Percentiles rank a stretch among this genome's conserved stretches.
Conservation (phyloP, 148 eudicot genomes). For the Chenopodium quinoa region DNA sequence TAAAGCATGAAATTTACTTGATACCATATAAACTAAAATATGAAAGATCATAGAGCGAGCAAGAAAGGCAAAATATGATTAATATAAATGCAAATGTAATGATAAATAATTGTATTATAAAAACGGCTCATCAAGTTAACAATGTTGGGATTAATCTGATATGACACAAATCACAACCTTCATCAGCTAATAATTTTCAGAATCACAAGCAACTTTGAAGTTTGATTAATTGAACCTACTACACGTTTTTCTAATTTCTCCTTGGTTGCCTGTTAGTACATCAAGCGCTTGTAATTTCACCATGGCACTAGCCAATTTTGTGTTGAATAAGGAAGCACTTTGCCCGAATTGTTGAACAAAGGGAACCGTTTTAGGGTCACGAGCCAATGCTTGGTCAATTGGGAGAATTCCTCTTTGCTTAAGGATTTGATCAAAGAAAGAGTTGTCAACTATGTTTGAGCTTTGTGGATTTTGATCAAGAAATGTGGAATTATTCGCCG, state of each 20-base stretch:
- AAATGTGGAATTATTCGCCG: neutral
- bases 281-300: conserved; percentile 24
- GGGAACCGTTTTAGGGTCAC: neutral
- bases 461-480: conserved; percentile 30
- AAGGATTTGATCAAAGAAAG: conserved; percentile 18
- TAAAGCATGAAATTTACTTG: too few relatives aligned
- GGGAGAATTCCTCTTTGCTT: conserved; percentile 28
- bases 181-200: too few relatives aligned
- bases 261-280: conserved; percentile 27
- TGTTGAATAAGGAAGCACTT: neutral
- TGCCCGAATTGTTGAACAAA: conserved; percentile 6
- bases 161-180: too few relatives aligned
- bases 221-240: conserved; percentile 11
- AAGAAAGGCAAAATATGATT: too few relatives aligned
- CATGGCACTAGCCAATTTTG: conserved; percentile 19
- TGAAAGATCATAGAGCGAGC: too few relatives aligned
- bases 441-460: conserved; percentile 19
- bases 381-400: conserved; percentile 25
- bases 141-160: too few relatives aligned
- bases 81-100: too few relatives aligned
- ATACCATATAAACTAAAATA: too few relatives aligned
- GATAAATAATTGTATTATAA: too few relatives aligned
- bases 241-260: conserved; percentile 25
- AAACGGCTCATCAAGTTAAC: too few relatives aligned
- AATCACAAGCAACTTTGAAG: neutral